Percentiles rank a stretch among this genome's conserved stretches.
Evolutionary conservation across 495 filamentous ascomycete genomes (phyloP).

Genomic region (Aspergillus haitiensis): DNA sequence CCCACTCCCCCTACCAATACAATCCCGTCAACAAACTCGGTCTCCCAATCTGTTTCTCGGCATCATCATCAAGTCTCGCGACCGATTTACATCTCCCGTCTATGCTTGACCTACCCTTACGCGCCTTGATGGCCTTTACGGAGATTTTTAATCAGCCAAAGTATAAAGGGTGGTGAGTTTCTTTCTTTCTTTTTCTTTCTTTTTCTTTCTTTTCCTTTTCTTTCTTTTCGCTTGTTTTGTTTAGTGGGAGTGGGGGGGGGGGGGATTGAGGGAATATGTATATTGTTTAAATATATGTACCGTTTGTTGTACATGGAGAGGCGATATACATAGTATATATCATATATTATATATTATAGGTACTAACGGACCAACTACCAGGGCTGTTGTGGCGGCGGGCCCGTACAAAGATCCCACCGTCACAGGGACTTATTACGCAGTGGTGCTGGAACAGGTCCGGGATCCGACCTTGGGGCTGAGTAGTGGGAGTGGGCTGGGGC

Average conservation of each 20-base stretch:
- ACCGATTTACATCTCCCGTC: conserved; percentile 28
- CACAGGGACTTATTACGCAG: conserved; percentile 47
- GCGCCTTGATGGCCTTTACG: conserved; percentile 42
- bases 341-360: too few species aligned
- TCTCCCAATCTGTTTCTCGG: conserved; percentile 38
- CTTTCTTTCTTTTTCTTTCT: conserved; percentile 14
- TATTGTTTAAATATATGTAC: background rate
- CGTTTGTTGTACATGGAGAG: background rate
- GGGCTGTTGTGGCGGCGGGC: conserved; percentile 42
- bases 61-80: conserved; percentile 29
- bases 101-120: conserved; percentile 42
- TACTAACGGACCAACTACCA: too few species aligned
- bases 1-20: conserved; percentile 35
- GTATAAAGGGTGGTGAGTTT: conserved; percentile 48
- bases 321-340: conserved; percentile 4
- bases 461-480: background rate
- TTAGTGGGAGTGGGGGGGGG: background rate
- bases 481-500: background rate
- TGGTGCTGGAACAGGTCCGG: conserved; percentile 39
- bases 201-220: conserved; percentile 11
- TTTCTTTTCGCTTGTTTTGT: conserved; percentile 8
- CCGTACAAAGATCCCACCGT: conserved; percentile 44
- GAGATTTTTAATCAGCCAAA: conserved; percentile 48
- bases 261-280: background rate
- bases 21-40: conserved; percentile 46